phyloP scores from a whole-genome alignment of 2,329 filamentous ascomycete genomes.

The Pseudogymnoascus sp. region DNA sequence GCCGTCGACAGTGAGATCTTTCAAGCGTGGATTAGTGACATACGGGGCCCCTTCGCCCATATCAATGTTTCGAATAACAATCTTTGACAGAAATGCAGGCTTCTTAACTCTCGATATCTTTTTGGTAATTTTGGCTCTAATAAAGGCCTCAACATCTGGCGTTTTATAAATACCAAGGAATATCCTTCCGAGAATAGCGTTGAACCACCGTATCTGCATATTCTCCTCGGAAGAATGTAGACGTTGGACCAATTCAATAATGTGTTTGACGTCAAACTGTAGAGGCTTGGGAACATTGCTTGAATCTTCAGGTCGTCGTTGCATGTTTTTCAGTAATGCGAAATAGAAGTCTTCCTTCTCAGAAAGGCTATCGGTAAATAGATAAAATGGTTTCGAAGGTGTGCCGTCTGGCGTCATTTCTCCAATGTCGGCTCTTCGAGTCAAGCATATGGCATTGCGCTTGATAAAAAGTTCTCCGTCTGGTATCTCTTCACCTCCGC shows the following conservation, averaged over 20 bases:
- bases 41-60: conserved; percentile 82
- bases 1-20: conserved; percentile 84
- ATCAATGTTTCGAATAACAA: conserved; percentile 75
- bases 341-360: conserved; percentile 99
- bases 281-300: conserved; percentile 60
- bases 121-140: conserved; percentile 83
- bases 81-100: conserved; percentile 78
- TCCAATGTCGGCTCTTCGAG: conserved; percentile 51
- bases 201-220: conserved; percentile 84
- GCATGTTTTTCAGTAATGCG: conserved; percentile 76
- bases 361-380: conserved; percentile 92
- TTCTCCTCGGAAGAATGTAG: conserved; percentile 90
- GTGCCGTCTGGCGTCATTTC: conserved; percentile 49
- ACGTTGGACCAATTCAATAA: conserved; percentile 82
- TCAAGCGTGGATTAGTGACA: conserved; percentile 80
- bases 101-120: conserved; percentile 93
- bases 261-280: conserved; percentile 74
- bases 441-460: conserved; percentile 76
- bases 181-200: conserved; percentile 78
- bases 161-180: conserved; percentile 88
- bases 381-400: conserved; percentile 74
- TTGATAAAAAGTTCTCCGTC: conserved; percentile 96
- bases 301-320: conserved; percentile 52
- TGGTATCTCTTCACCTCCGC: conserved; percentile 67
- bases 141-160: conserved; percentile 66